Conservation (phyloP, 2,329 filamentous ascomycete species). For the Trichophyton simii region DNA sequence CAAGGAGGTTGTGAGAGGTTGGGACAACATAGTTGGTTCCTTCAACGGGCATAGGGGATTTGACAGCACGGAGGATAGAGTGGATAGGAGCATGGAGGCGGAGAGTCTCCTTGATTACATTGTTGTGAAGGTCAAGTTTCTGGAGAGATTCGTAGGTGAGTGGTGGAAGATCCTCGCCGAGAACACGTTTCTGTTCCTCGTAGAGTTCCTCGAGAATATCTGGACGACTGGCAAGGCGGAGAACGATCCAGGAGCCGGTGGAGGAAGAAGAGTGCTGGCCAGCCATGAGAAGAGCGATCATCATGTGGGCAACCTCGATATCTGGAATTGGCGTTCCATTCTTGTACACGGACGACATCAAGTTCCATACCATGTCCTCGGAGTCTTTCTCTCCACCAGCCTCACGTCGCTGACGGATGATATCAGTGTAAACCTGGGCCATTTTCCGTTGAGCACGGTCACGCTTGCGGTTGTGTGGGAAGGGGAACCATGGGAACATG, state of each 20-base stretch:
- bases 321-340: conserved; percentile 67
- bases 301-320: conserved; percentile 77
- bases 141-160: conserved; percentile 66
- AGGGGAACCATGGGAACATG: conserved; percentile 73
- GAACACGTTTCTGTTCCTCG: conserved; percentile 60
- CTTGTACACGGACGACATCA: conserved; percentile 80
- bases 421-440: conserved; percentile 68
- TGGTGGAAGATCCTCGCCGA: conserved; percentile 62
- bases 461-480: conserved; percentile 75
- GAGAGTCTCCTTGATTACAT: conserved; percentile 83
- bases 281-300: conserved; percentile 87
- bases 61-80: conserved; percentile 87
- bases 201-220: conserved; percentile 73
- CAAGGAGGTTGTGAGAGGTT: conserved; percentile 64
- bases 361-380: conserved; percentile 77
- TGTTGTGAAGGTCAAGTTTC: conserved; percentile 67
- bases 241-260: conserved; percentile 71
- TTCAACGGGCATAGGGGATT: conserved; percentile 70
- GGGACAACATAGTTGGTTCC: conserved; percentile 76
- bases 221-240: conserved; percentile 65
- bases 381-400: conserved; percentile 40
- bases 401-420: conserved; percentile 59
- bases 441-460: conserved; percentile 71
- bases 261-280: conserved; percentile 82
- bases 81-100: conserved; percentile 87